These are phyloP conservation scores for Mentha longifolia DNA, from an alignment of 257 asterid genomes.

Conservation along the genomic window DNA sequence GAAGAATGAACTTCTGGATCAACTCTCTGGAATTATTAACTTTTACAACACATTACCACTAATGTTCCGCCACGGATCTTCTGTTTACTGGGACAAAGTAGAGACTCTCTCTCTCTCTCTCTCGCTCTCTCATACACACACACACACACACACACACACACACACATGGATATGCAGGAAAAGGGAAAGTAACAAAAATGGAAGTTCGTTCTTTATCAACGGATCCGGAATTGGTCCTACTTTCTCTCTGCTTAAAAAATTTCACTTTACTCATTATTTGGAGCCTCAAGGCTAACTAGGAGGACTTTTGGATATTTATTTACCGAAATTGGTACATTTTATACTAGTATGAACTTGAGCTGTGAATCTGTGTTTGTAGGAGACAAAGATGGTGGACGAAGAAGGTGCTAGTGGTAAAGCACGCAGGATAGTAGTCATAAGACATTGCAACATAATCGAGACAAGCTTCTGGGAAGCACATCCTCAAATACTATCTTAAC, in stretches of 20 bases:
- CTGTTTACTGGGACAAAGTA: slow-evolving; percentile 74
- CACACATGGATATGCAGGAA: background rate
- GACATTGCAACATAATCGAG: slow-evolving; percentile 67
- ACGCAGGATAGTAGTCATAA: slow-evolving; percentile 53
- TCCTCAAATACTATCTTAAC: slow-evolving; percentile 67
- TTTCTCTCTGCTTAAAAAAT: background rate
- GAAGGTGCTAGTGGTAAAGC: slow-evolving; percentile 46
- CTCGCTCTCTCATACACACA: no score
- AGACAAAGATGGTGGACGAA: slow-evolving; percentile 30
- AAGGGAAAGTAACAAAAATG: no score
- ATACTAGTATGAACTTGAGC: background rate
- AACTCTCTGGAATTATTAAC: slow-evolving; percentile 50
- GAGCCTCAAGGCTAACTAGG: background rate
- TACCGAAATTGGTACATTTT: background rate
- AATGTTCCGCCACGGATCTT: slow-evolving; percentile 82
- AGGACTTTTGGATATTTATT: no score
- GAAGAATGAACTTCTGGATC: slow-evolving; percentile 64
- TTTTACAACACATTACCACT: slow-evolving; percentile 61
- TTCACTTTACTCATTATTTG: background rate
- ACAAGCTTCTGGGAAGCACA: slow-evolving; percentile 70
- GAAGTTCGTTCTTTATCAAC: no score
- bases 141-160: background rate
- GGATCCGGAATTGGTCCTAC: background rate
- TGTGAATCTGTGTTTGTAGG: slow-evolving; percentile 35
- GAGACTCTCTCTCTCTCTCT: slow-evolving; percentile 24